A percentile compares a stretch with the other conserved stretches of the same genome.
These are phyloP conservation scores for Fusarium sp. DNA, from an alignment of 2,329 filamentous ascomycete species.

Conservation along the genomic window DNA sequence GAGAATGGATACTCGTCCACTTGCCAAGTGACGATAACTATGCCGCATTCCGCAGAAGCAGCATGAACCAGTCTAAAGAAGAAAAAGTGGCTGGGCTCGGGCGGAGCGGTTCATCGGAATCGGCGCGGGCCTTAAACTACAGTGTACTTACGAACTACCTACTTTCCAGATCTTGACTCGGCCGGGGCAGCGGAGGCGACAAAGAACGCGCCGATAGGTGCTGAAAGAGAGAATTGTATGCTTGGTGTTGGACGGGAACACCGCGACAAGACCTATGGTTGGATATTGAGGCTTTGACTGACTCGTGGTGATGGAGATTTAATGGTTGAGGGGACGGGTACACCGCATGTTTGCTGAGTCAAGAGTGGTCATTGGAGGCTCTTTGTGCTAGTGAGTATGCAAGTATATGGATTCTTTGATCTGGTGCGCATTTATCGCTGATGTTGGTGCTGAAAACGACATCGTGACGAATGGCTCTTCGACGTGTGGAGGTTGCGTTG, in stretches of 20 bases:
- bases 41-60: not conserved
- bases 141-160: slow-evolving; percentile 1
- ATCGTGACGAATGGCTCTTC: not conserved
- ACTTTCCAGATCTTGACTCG: slow-evolving; percentile 15
- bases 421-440: not conserved
- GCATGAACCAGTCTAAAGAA: slow-evolving; percentile 1
- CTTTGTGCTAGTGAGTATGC: not conserved
- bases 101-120: slow-evolving; percentile 23
- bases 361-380: not conserved
- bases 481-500: not conserved
- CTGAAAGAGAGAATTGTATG: not conserved
- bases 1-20: slow-evolving; percentile 19
- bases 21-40: not conserved
- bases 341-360: slow-evolving; percentile 18
- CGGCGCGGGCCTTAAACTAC: slow-evolving; percentile 23
- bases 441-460: not conserved
- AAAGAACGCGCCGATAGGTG: not conserved
- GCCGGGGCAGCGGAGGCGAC: slow-evolving; percentile 1
- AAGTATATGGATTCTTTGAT: not conserved
- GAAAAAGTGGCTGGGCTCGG: slow-evolving; percentile 22
- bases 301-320: slow-evolving; percentile 11
- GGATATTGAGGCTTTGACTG: slow-evolving; percentile 2
- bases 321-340: not conserved
- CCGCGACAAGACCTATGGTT: slow-evolving; percentile 8
- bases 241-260: not conserved